phyloP scores from a whole-genome alignment of 2,329 filamentous ascomycete genomes.

The Pseudogymnoascus sp. region DNA sequence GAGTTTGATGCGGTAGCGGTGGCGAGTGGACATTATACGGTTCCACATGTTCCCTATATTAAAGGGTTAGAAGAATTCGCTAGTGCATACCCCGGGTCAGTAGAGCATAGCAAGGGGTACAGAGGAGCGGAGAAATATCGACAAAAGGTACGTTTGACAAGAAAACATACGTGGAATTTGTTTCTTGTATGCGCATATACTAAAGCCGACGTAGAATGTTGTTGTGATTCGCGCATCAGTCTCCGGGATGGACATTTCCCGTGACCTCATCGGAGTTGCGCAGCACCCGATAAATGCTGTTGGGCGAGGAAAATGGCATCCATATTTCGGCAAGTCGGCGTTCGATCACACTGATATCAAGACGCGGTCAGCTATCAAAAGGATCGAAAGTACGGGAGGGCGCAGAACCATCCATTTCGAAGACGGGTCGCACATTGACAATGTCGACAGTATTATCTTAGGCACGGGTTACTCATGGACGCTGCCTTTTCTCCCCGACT shows the following conservation, averaged over 20 bases:
- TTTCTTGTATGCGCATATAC: neutral
- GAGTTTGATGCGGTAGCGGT: slow-evolving; percentile 58
- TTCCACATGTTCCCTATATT: slow-evolving; percentile 54
- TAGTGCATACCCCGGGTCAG: slow-evolving; percentile 39
- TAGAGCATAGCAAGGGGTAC: slow-evolving; percentile 67
- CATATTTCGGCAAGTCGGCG: slow-evolving; percentile 49
- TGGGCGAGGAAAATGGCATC: slow-evolving; percentile 40
- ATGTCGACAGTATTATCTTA: slow-evolving; percentile 56
- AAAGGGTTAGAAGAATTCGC: slow-evolving; percentile 51
- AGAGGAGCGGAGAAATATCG: slow-evolving; percentile 50
- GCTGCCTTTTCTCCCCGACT: slow-evolving; percentile 47
- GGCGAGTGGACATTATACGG: slow-evolving; percentile 58
- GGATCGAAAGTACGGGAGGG: slow-evolving; percentile 29
- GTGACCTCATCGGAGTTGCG: slow-evolving; percentile 40
- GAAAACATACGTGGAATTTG: slow-evolving; percentile 23
- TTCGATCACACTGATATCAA: slow-evolving; percentile 49
- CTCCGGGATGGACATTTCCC: slow-evolving; percentile 53
- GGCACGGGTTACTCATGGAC: slow-evolving; percentile 60
- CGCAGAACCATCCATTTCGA: slow-evolving; percentile 43
- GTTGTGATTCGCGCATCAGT: slow-evolving; percentile 56
- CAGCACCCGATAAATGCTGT: slow-evolving; percentile 43
- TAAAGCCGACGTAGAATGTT: slow-evolving; percentile 25
- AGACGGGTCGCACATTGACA: slow-evolving; percentile 42
- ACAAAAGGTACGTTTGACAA: slow-evolving; percentile 32
- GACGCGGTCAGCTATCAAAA: slow-evolving; percentile 39